Percentiles rank a stretch among this genome's conserved stretches.
Evolutionary conservation across 768 basidiomycete genomes (phyloP).

Genomic region (Solioccasus polychromus): DNA sequence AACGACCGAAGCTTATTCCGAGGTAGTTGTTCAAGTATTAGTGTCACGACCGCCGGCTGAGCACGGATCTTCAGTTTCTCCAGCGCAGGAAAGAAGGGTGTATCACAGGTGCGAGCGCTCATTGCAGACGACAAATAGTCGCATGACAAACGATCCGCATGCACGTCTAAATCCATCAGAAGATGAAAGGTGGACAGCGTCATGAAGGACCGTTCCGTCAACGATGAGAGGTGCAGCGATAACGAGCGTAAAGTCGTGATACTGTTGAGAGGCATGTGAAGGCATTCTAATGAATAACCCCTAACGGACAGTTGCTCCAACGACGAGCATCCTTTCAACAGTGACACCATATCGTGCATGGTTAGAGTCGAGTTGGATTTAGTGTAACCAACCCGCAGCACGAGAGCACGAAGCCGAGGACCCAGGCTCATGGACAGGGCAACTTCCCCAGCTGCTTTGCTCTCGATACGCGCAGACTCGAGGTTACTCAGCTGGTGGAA

Average conservation of each 20-base stretch:
- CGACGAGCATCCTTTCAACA: slow-evolving; percentile 22
- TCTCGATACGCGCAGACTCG: slow-evolving; percentile 20
- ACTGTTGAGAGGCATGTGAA: slow-evolving; percentile 31
- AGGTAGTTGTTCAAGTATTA: slow-evolving; percentile 35
- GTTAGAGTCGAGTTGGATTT: slow-evolving; percentile 25
- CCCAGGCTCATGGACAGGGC: slow-evolving; percentile 31
- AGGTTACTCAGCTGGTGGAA: slow-evolving; percentile 12
- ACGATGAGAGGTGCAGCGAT: slow-evolving; percentile 40
- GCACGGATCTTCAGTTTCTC: slow-evolving; percentile 41
- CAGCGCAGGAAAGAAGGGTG: slow-evolving; percentile 35
- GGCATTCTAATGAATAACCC: slow-evolving; percentile 31
- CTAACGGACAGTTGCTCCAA: slow-evolving; percentile 40
- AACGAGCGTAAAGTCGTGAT: slow-evolving; percentile 35
- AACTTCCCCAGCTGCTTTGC: slow-evolving; percentile 11
- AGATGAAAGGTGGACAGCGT: slow-evolving; percentile 36
- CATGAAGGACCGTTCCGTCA: slow-evolving; percentile 36
- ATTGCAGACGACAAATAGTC: slow-evolving; percentile 17
- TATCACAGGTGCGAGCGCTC: background rate
- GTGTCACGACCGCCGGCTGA: slow-evolving; percentile 31
- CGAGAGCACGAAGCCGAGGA: slow-evolving; percentile 32
- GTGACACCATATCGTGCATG: slow-evolving; percentile 18
- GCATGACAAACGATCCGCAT: slow-evolving; percentile 37
- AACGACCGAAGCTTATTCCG: slow-evolving; percentile 34
- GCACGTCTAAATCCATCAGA: slow-evolving; percentile 42
- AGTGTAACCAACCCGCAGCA: slow-evolving; percentile 31